Conservation (phyloP, 441 rosid genomes). For the Theobroma grandiflorum region DNA sequence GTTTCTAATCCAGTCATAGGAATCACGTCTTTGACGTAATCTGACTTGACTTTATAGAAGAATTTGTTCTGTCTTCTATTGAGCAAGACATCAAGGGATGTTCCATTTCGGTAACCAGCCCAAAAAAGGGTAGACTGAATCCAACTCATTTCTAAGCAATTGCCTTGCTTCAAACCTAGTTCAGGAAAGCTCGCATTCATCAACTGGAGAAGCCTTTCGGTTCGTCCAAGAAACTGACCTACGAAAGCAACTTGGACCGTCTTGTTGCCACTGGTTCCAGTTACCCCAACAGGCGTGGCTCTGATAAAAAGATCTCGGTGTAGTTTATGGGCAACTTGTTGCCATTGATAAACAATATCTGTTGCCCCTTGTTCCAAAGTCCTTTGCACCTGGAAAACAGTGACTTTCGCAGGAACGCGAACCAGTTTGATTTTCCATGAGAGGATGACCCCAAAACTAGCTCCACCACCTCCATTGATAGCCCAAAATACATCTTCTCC, state of each 20-base stretch:
- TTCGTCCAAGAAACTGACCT: constrained; percentile 44
- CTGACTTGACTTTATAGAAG: constrained; percentile 51
- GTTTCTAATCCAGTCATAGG: constrained; percentile 32
- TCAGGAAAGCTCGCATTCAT: constrained; percentile 39
- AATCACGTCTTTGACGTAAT: constrained; percentile 45
- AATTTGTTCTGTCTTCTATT: constrained; percentile 31
- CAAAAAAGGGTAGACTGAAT: constrained; percentile 38
- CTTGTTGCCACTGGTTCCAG: constrained; percentile 27
- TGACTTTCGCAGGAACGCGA: constrained; percentile 36
- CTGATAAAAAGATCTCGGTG: neutral
- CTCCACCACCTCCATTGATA: constrained; percentile 50
- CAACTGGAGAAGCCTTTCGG: constrained; percentile 33
- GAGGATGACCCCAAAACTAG: constrained; percentile 44
- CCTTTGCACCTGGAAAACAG: constrained; percentile 30
- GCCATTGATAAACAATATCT: constrained; percentile 43
- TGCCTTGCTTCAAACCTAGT: constrained; percentile 32
- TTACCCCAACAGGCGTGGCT: neutral
- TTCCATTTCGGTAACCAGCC: constrained; percentile 29
- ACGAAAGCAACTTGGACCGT: constrained; percentile 37
- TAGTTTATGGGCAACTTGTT: constrained; percentile 28
- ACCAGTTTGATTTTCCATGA: constrained; percentile 41
- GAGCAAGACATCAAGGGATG: constrained; percentile 28
- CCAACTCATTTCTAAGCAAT: constrained; percentile 49
- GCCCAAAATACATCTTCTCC: constrained; percentile 58
- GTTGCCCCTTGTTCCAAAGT: constrained; percentile 36